Conservation (phyloP, 2,329 filamentous ascomycete genomes). For the Trichoderma sp. region DNA sequence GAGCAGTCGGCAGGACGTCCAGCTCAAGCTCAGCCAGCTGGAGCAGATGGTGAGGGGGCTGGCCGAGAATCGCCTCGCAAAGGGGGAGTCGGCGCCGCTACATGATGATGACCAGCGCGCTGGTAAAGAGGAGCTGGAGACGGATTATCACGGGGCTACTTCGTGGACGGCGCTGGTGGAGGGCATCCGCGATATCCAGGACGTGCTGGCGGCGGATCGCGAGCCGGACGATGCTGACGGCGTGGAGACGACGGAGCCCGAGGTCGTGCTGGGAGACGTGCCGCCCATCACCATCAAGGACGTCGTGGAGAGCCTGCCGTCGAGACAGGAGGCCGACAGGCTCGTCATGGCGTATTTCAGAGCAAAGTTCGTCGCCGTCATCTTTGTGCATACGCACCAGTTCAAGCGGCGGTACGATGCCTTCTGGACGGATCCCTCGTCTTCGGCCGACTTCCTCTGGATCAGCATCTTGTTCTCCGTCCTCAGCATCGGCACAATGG, state of each 20-base stretch:
- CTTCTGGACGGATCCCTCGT: slow-evolving; percentile 49
- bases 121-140: not conserved
- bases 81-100: not conserved
- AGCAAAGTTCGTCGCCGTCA: slow-evolving; percentile 41
- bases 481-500: slow-evolving; percentile 44
- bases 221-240: slow-evolving; percentile 21
- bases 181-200: slow-evolving; percentile 46
- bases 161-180: slow-evolving; percentile 47
- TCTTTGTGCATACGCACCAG: slow-evolving; percentile 46
- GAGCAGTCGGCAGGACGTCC: slow-evolving; percentile 39
- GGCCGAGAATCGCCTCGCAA: slow-evolving; percentile 27
- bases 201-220: slow-evolving; percentile 35
- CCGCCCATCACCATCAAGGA: slow-evolving; percentile 36
- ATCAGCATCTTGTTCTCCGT: slow-evolving; percentile 54
- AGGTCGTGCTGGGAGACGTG: slow-evolving; percentile 39
- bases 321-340: slow-evolving; percentile 41
- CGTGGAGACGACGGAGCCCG: slow-evolving; percentile 31
- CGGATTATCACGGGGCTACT: slow-evolving; percentile 41
- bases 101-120: no score
- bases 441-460: slow-evolving; percentile 48
- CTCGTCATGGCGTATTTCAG: slow-evolving; percentile 44
- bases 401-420: slow-evolving; percentile 52
- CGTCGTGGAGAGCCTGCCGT: slow-evolving; percentile 39
- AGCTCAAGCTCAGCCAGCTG: slow-evolving; percentile 43
- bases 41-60: slow-evolving; percentile 46